These are phyloP conservation scores for Grammothele lineata DNA, from an alignment of 768 basidiomycete species.

Conservation along the genomic window DNA sequence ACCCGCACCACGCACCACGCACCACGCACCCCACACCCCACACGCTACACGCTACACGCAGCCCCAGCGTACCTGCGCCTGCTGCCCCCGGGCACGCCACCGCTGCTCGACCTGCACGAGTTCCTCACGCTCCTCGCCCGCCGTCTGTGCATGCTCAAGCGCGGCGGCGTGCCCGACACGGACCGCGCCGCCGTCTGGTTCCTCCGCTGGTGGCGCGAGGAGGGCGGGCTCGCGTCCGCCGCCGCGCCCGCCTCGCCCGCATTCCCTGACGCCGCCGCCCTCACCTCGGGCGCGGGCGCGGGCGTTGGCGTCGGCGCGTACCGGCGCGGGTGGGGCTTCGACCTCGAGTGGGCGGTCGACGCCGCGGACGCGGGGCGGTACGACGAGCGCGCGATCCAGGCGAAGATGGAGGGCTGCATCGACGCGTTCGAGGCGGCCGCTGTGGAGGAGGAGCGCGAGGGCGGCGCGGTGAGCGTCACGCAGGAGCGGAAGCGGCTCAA, in stretches of 20 bases:
- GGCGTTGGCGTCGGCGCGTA: slow-evolving; percentile 15
- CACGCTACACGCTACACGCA: slow-evolving; percentile 30
- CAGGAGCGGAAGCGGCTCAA: slow-evolving; percentile 61
- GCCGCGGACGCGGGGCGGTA: slow-evolving; percentile 17
- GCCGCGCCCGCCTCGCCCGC: slow-evolving; percentile 16
- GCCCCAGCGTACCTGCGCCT: slow-evolving; percentile 69
- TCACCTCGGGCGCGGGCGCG: no score
- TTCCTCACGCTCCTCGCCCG: slow-evolving; percentile 69
- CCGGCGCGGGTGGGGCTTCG: slow-evolving; percentile 79
- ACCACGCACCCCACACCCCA: no score
- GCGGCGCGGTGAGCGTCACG: slow-evolving; percentile 60
- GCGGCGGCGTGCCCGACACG: slow-evolving; percentile 70
- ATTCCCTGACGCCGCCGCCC: background rate
- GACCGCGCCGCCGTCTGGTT: slow-evolving; percentile 76
- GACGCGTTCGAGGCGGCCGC: slow-evolving; percentile 44
- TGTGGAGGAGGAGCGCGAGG: slow-evolving; percentile 47
- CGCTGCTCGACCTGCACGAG: slow-evolving; percentile 54
- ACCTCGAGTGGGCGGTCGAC: slow-evolving; percentile 47
- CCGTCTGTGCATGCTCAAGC: slow-evolving; percentile 78
- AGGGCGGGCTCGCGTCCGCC: slow-evolving; percentile 53
- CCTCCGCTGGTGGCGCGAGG: slow-evolving; percentile 83
- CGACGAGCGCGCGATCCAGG: slow-evolving; percentile 40
- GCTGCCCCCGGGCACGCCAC: slow-evolving; percentile 48
- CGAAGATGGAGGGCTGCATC: slow-evolving; percentile 70
- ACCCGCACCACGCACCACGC: no score